phyloP scores from a whole-genome alignment of 345 rosid species.

The Eutrema yunnanense region DNA sequence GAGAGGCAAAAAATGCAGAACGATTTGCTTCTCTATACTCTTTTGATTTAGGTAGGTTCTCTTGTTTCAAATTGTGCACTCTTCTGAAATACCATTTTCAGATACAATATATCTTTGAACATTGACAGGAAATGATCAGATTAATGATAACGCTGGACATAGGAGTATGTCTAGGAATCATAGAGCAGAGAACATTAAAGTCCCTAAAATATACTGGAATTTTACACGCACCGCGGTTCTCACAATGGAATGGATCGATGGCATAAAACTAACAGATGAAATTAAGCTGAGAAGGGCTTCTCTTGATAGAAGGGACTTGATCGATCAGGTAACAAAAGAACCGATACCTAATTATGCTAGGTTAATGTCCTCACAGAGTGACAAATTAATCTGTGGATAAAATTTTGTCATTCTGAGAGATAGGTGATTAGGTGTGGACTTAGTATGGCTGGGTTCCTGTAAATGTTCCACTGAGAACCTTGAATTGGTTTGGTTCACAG shows the following conservation, averaged over 20 bases:
- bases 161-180: slow-evolving; percentile 28
- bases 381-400: neutral
- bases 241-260: slow-evolving; percentile 98
- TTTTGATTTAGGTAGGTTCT: slow-evolving; percentile 44
- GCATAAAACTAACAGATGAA: slow-evolving; percentile 89
- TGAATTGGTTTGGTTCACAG: slow-evolving; percentile 31
- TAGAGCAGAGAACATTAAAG: slow-evolving; percentile 54
- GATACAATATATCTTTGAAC: neutral
- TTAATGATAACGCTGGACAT: slow-evolving; percentile 28
- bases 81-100: neutral
- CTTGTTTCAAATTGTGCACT: neutral
- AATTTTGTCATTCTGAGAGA: neutral
- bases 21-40: slow-evolving; percentile 81
- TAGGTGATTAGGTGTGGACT: neutral
- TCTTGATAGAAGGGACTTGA: slow-evolving; percentile 66
- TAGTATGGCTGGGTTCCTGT: slow-evolving; percentile 12
- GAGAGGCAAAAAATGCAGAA: slow-evolving; percentile 92
- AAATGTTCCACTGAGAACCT: neutral
- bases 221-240: slow-evolving; percentile 75
- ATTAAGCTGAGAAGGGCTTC: slow-evolving; percentile 43
- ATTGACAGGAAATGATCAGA: slow-evolving; percentile 39
- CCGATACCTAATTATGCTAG: neutral
- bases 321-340: slow-evolving; percentile 65
- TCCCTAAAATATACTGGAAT: slow-evolving; percentile 89
- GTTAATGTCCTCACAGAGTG: neutral